These are phyloP conservation scores for Sonneratia caseolaris DNA, from an alignment of 345 rosid genomes.

Conservation along the genomic window DNA sequence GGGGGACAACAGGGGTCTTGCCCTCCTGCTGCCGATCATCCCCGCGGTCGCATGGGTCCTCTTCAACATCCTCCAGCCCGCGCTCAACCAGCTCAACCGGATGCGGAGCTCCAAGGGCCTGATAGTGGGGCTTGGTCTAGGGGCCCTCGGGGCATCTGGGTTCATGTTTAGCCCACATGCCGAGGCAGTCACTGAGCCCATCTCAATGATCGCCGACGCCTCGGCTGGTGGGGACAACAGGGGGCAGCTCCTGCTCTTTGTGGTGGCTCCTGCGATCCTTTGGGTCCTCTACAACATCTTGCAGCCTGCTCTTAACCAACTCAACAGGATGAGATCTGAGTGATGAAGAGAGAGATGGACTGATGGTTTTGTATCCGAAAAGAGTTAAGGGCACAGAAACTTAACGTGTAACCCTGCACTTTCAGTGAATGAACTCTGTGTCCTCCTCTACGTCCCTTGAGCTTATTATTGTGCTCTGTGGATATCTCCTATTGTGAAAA, in stretches of 20 bases:
- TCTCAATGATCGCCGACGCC: conserved; percentile 40
- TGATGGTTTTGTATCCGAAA: not conserved
- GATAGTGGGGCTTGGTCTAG: conserved; percentile 60
- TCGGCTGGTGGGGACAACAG: conserved; percentile 51
- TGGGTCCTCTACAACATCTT: conserved; percentile 92
- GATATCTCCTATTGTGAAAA: conserved; percentile 3
- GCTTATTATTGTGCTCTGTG: not conserved
- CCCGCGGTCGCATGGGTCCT: conserved; percentile 93
- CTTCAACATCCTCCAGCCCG: conserved; percentile 89
- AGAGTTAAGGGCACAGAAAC: conserved; percentile 7
- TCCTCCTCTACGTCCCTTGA: not conserved
- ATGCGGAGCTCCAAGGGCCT: conserved; percentile 65
- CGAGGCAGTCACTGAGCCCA: conserved; percentile 29
- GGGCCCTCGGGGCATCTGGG: conserved; percentile 61
- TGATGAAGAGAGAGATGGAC: not conserved
- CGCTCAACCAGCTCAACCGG: conserved; percentile 70
- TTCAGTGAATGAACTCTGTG: conserved; percentile 16
- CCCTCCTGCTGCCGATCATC: conserved; percentile 68
- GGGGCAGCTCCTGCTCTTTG: conserved; percentile 72
- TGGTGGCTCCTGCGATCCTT: conserved; percentile 74
- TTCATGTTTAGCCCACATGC: conserved; percentile 40
- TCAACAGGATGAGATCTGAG: conserved; percentile 49
- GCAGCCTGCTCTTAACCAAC: conserved; percentile 94
- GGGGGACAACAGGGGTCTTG: conserved; percentile 80
- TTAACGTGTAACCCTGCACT: conserved; percentile 26